Evolutionary conservation across 2,329 filamentous ascomycete species (phyloP).

Genomic region (Nakataea oryzae): DNA sequence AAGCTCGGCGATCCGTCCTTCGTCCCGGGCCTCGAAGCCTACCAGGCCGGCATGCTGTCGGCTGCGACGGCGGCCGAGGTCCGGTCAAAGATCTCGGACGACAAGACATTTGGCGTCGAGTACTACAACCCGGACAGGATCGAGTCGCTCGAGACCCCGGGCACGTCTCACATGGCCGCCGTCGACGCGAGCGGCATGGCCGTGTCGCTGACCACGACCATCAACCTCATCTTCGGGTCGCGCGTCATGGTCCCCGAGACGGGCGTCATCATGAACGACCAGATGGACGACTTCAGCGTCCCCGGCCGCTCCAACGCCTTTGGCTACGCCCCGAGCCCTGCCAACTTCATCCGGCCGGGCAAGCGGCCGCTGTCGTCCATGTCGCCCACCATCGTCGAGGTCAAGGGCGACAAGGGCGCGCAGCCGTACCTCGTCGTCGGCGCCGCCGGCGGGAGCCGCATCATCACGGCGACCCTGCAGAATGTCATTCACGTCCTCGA

Average conservation of each 20-base stretch:
- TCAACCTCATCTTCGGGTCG: conserved; percentile 74
- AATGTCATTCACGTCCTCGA: conserved; percentile 65
- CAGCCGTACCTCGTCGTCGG: conserved; percentile 60
- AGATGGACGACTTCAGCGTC: conserved; percentile 67
- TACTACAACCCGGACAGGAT: conserved; percentile 34
- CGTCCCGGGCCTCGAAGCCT: conserved; percentile 46
- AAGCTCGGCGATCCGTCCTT: conserved; percentile 70
- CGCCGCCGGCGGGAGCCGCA: conserved; percentile 71
- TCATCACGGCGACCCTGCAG: conserved; percentile 71
- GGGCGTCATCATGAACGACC: conserved; percentile 60
- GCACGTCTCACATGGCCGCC: conserved; percentile 57
- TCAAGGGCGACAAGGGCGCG: conserved; percentile 46
- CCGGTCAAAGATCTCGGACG: conserved; percentile 32
- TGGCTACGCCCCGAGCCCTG: conserved; percentile 62
- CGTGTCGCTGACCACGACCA: conserved; percentile 68
- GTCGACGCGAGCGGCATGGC: conserved; percentile 62
- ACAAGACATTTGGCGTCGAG: conserved; percentile 24
- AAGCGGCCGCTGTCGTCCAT: conserved; percentile 75
- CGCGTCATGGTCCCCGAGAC: conserved; percentile 70
- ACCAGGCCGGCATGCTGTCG: conserved; percentile 54
- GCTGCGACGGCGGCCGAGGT: conserved; percentile 42
- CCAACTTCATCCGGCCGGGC: conserved; percentile 65
- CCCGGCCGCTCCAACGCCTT: conserved; percentile 63
- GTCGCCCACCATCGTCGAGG: conserved; percentile 40
- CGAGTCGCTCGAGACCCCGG: conserved; percentile 47